Conservation (phyloP, 805 yeast genomes). For the Saccharomycodes ludwigii region DNA sequence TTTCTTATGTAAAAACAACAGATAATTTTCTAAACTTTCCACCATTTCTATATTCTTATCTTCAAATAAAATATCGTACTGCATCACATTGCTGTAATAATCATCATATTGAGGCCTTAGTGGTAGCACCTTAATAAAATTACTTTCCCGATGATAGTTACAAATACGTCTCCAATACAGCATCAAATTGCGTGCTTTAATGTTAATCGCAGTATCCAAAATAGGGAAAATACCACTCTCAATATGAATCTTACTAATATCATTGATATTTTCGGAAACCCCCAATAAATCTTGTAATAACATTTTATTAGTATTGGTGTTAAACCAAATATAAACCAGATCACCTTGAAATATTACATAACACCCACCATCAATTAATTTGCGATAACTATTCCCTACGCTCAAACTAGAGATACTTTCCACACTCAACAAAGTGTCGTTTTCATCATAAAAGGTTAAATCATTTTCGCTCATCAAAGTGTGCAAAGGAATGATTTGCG, state of each 20-base stretch:
- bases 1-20: constrained; percentile 54
- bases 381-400: constrained; percentile 24
- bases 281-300: constrained; percentile 71
- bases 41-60: constrained; percentile 48
- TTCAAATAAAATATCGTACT: constrained; percentile 56
- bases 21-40: constrained; percentile 51
- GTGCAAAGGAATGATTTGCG: constrained; percentile 67
- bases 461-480: constrained; percentile 42
- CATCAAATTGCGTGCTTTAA: constrained; percentile 54
- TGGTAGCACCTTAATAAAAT: constrained; percentile 16
- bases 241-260: constrained; percentile 14
- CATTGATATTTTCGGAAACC: constrained; percentile 13
- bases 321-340: constrained; percentile 49
- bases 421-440: constrained; percentile 28
- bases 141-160: constrained; percentile 11
- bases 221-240: constrained; percentile 47
- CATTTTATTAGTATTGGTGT: constrained; percentile 51
- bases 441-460: constrained; percentile 31
- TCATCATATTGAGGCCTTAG: constrained; percentile 22
- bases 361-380: constrained; percentile 53
- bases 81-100: constrained; percentile 28
- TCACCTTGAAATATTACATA: constrained; percentile 66
- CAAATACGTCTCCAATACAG: constrained; percentile 30
- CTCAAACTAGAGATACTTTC: constrained; percentile 38
- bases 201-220: constrained; percentile 54